A percentile compares a stretch with the other conserved stretches of the same genome.
phyloP scores from a whole-genome alignment of 805 yeast species.

The Candida succiphila region DNA sequence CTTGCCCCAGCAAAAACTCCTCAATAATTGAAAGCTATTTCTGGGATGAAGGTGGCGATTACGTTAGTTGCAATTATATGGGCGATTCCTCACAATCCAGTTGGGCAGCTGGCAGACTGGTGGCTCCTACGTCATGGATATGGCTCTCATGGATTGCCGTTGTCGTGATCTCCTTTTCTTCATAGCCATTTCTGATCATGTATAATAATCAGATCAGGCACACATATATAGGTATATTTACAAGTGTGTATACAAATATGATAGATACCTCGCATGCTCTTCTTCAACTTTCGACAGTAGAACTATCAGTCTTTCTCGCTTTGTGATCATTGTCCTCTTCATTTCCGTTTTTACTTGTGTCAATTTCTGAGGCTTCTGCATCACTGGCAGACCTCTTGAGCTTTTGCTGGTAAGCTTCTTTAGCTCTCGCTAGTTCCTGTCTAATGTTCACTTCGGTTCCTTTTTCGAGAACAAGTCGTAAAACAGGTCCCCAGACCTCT shows the following conservation, averaged over 20 bases:
- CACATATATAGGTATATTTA: too few species aligned
- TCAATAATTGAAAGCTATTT: slow-evolving; percentile 31
- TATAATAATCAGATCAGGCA: too few species aligned
- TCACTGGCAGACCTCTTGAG: too few species aligned
- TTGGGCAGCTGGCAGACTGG: slow-evolving; percentile 1
- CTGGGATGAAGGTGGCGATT: slow-evolving; percentile 23
- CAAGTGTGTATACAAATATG: too few species aligned
- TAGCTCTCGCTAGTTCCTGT: slow-evolving; percentile 26
- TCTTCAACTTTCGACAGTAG: too few species aligned
- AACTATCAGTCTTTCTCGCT: too few species aligned
- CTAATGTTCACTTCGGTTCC: slow-evolving; percentile 29
- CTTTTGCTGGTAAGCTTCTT: too few species aligned
- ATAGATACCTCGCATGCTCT: too few species aligned
- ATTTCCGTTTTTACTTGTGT: slow-evolving; percentile 1
- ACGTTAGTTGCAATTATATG: slow-evolving; percentile 31
- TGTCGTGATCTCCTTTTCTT: background rate
- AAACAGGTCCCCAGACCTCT: slow-evolving; percentile 60
- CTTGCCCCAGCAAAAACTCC: slow-evolving; percentile 48
- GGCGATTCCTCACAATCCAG: slow-evolving; percentile 14
- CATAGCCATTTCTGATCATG: too few species aligned
- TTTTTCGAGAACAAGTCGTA: slow-evolving; percentile 40
- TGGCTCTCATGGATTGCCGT: slow-evolving; percentile 4
- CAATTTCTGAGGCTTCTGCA: too few species aligned
- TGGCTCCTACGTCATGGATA: background rate
- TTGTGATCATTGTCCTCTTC: slow-evolving; percentile 3